phyloP scores from a whole-genome alignment of 2,329 filamentous ascomycete species.

The Tolypocladium sp. region DNA sequence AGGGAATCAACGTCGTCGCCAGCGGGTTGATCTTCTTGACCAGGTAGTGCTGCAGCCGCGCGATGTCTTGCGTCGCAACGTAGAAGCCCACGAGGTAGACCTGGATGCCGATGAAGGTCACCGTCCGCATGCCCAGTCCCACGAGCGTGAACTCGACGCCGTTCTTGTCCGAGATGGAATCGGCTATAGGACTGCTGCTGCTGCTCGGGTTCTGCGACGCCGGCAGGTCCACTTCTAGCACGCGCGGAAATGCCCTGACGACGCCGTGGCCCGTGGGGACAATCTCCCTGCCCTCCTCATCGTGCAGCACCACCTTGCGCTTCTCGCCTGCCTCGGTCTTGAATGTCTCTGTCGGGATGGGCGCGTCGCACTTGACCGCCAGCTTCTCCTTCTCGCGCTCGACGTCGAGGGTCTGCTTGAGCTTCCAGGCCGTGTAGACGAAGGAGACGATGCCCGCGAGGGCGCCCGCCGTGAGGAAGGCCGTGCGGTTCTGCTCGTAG shows the following conservation, averaged over 20 bases:
- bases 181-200: conserved; percentile 21
- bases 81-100: conserved; percentile 96
- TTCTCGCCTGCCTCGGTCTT: conserved; percentile 38
- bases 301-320: conserved; percentile 53
- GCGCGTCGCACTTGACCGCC: conserved; percentile 31
- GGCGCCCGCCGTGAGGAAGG: conserved; percentile 42
- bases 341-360: conserved; percentile 34
- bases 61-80: conserved; percentile 74
- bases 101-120: conserved; percentile 81
- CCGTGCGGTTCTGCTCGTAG: conserved; percentile 40
- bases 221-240: conserved; percentile 50
- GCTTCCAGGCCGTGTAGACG: conserved; percentile 42
- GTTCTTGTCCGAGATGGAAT: conserved; percentile 27
- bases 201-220: conserved; percentile 10
- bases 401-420: conserved; percentile 31
- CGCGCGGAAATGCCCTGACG: conserved; percentile 71
- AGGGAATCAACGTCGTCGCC: conserved; percentile 74
- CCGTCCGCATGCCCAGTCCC: conserved; percentile 78
- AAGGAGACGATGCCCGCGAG: conserved; percentile 40
- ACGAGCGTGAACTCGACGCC: conserved; percentile 75
- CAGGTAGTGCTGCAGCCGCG: conserved; percentile 67
- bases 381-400: conserved; percentile 24
- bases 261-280: conserved; percentile 73
- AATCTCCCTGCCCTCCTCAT: conserved; percentile 62
- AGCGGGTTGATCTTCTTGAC: conserved; percentile 66